Evolutionary conservation across 2,329 filamentous ascomycete species (phyloP).

Genomic region (Alternaria solani): DNA sequence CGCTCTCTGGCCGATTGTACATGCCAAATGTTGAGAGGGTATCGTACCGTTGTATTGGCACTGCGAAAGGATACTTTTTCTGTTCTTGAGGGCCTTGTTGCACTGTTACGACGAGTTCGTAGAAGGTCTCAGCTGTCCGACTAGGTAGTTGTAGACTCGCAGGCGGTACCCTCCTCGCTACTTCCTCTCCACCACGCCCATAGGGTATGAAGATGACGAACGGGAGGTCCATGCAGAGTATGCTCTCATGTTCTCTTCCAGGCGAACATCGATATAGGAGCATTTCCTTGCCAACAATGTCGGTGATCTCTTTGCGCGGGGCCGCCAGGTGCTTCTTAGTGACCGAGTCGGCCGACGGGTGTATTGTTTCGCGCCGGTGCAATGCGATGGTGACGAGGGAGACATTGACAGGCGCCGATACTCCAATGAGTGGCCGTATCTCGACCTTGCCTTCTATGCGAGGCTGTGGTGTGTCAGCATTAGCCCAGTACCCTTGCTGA

Average conservation of each 20-base stretch:
- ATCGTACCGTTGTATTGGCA: slow-evolving; percentile 92
- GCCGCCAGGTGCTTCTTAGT: slow-evolving; percentile 91
- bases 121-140: slow-evolving; percentile 94
- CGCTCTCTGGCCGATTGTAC: slow-evolving; percentile 96
- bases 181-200: slow-evolving; percentile 88
- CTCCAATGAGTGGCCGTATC: slow-evolving; percentile 84
- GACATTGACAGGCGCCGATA: slow-evolving; percentile 86
- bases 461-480: slow-evolving; percentile 66
- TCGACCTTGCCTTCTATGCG: slow-evolving; percentile 98
- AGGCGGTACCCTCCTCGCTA: slow-evolving; percentile 87
- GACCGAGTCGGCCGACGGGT: slow-evolving; percentile 92
- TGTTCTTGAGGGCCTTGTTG: slow-evolving; percentile 89
- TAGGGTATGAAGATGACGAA: slow-evolving; percentile 98
- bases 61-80: slow-evolving; percentile 89
- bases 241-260: slow-evolving; percentile 84
- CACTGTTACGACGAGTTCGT: slow-evolving; percentile 94
- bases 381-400: slow-evolving; percentile 94
- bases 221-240: slow-evolving; percentile 95
- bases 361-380: slow-evolving; percentile 93
- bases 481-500: slow-evolving; percentile 11
- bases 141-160: slow-evolving; percentile 89
- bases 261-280: slow-evolving; percentile 86
- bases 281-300: slow-evolving; percentile 95
- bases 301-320: slow-evolving; percentile 86
- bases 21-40: slow-evolving; percentile 98